Evolutionary conservation across 2,329 filamentous ascomycete genomes (phyloP).

Genomic region (Leptographium procerum): DNA sequence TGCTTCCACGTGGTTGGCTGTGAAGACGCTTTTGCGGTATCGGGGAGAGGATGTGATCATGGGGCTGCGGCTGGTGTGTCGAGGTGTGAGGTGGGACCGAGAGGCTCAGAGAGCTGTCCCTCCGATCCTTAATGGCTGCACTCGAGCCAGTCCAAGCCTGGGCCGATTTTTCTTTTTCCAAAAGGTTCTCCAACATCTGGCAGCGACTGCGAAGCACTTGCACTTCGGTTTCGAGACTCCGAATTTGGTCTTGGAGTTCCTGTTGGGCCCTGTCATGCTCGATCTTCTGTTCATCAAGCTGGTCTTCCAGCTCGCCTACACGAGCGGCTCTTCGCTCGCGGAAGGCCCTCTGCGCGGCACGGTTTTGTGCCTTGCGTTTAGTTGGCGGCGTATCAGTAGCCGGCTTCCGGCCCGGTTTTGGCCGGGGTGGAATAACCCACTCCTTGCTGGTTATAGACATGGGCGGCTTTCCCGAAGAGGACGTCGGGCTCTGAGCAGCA

Average conservation of each 20-base stretch:
- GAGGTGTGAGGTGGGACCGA: background rate
- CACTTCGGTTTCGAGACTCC: slow-evolving; percentile 51
- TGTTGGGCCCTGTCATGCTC: slow-evolving; percentile 44
- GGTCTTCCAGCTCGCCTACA: slow-evolving; percentile 63
- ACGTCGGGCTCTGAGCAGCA: slow-evolving; percentile 13
- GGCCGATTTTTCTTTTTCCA: slow-evolving; percentile 39
- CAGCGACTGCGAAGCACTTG: slow-evolving; percentile 54
- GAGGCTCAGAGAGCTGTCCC: background rate
- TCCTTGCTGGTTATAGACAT: slow-evolving; percentile 64
- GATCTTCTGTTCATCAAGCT: slow-evolving; percentile 50
- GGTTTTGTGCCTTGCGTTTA: slow-evolving; percentile 89
- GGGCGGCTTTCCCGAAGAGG: slow-evolving; percentile 24
- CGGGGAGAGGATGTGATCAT: slow-evolving; percentile 8
- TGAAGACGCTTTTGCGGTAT: slow-evolving; percentile 8
- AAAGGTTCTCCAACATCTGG: slow-evolving; percentile 49
- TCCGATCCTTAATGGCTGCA: slow-evolving; percentile 3
- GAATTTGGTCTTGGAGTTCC: slow-evolving; percentile 46
- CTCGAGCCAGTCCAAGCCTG: background rate
- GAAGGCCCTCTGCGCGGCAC: slow-evolving; percentile 83
- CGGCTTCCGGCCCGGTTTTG: slow-evolving; percentile 86
- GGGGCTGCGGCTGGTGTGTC: slow-evolving; percentile 3
- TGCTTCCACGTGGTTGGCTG: slow-evolving; percentile 10
- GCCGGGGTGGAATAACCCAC: slow-evolving; percentile 75
- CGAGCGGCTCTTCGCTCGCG: slow-evolving; percentile 76
- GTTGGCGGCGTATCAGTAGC: slow-evolving; percentile 86